Evolutionary conservation across 108 stramenopile genomes (phyloP).

Genomic region (Pseudonitzschia pungens): DNA sequence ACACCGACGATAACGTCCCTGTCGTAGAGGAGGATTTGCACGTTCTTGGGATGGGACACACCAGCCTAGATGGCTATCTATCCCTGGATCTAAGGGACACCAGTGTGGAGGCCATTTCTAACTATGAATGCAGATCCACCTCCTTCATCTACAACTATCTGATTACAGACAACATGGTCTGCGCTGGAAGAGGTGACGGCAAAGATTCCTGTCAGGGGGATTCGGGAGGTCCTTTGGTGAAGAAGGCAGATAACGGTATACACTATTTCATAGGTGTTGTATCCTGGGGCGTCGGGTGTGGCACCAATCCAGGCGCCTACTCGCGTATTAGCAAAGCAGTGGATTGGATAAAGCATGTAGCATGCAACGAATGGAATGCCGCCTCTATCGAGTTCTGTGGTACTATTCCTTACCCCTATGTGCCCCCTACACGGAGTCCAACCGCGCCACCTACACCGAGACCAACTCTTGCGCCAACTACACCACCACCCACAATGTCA

Average conservation of each 20-base stretch:
- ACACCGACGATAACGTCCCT: not conserved
- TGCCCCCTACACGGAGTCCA: too few species aligned
- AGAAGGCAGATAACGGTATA: not conserved
- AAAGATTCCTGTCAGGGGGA: constrained; percentile 51
- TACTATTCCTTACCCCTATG: not conserved
- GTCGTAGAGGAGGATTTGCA: not conserved
- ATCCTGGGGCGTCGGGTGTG: constrained; percentile 31
- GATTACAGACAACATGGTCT: constrained; percentile 24
- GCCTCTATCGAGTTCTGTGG: constrained; percentile 1
- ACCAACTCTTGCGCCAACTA: too few species aligned
- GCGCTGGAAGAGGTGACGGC: constrained; percentile 26
- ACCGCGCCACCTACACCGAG: too few species aligned
- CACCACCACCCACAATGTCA: too few species aligned
- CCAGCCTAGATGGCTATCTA: not conserved
- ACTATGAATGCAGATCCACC: not conserved
- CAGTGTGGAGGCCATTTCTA: not conserved
- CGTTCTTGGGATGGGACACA: constrained; percentile 1
- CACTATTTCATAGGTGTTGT: constrained; percentile 22
- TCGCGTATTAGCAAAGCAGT: constrained; percentile 41
- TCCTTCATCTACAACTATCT: not conserved
- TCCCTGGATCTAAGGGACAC: not conserved
- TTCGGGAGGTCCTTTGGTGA: constrained; percentile 42
- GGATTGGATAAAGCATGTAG: constrained; percentile 53
- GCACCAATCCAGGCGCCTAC: constrained; percentile 55
- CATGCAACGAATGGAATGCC: constrained; percentile 41